These are phyloP conservation scores for Rhododendron ovatum DNA, from an alignment of 148 eudicot genomes.

Conservation along the genomic window DNA sequence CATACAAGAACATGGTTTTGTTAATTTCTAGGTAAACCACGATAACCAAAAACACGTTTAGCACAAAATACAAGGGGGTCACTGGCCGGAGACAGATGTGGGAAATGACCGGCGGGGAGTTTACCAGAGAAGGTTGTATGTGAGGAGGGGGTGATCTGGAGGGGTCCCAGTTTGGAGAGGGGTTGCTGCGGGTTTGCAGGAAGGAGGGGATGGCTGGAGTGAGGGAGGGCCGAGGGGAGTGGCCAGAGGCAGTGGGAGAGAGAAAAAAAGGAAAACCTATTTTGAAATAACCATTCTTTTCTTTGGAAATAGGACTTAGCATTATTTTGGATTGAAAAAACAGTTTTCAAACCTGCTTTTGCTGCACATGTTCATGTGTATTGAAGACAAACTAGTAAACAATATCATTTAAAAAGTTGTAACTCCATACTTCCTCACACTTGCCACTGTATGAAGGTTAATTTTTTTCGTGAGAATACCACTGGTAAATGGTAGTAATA, in stretches of 20 bases:
- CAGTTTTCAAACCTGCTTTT: background rate
- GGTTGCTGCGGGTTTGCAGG: background rate
- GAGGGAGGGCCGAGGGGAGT: background rate
- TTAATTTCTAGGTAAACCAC: too few relatives aligned
- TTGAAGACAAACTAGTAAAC: background rate
- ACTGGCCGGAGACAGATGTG: too few relatives aligned
- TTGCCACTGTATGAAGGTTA: background rate
- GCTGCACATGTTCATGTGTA: background rate
- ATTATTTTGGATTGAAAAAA: background rate
- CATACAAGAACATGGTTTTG: too few relatives aligned
- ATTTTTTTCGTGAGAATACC: background rate
- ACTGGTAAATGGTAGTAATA: background rate
- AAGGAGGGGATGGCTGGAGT: background rate
- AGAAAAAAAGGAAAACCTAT: background rate
- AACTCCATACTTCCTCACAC: background rate
- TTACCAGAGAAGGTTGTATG: too few relatives aligned
- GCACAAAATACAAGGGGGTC: too few relatives aligned
- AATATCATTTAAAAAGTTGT: background rate
- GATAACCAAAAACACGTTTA: too few relatives aligned
- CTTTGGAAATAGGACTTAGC: background rate
- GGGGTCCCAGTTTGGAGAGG: too few relatives aligned
- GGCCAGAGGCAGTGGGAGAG: background rate
- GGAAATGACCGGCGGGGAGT: too few relatives aligned
- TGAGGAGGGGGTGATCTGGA: too few relatives aligned
- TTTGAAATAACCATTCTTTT: background rate